A percentile compares a stretch with the other conserved stretches of the same genome.
Conservation (phyloP, 106 monocot species). For the Dendrobium catenatum region DNA sequence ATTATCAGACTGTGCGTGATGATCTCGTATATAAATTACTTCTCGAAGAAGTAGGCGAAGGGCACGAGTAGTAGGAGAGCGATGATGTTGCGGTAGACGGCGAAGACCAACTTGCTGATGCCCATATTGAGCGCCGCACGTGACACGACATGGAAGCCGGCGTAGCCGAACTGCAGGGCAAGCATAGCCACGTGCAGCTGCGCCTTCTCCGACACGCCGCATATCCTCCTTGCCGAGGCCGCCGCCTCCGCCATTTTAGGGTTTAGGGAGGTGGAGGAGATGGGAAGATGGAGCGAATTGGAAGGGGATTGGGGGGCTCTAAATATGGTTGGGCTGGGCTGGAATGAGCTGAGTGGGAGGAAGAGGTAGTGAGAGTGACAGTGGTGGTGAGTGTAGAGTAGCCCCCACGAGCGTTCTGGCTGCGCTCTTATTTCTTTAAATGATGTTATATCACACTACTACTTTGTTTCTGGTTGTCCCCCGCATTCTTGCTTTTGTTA, state of each 20-base stretch:
- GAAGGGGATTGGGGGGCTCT: not conserved
- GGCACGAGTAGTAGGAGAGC: constrained; percentile 58
- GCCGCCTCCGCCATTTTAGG: constrained; percentile 23
- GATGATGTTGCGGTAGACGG: constrained; percentile 77
- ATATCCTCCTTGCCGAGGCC: constrained; percentile 24
- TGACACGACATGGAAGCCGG: constrained; percentile 75
- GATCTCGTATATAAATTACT: constrained; percentile 25
- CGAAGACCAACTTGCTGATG: constrained; percentile 68
- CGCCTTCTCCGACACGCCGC: constrained; percentile 62
- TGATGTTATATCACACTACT: not conserved
- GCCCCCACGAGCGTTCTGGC: not conserved
- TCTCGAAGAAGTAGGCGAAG: constrained; percentile 82
- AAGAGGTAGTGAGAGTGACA: not conserved
- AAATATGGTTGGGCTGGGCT: not conserved
- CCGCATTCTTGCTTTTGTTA: not conserved
- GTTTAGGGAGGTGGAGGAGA: not conserved
- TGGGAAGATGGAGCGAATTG: not conserved
- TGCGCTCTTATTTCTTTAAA: not conserved
- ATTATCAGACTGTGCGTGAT: not conserved
- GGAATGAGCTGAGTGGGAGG: not conserved
- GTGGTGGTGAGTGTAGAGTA: not conserved
- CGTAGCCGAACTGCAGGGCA: constrained; percentile 64
- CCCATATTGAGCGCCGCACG: constrained; percentile 79
- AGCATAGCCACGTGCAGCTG: constrained; percentile 72
- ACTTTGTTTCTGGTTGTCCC: constrained; percentile 1